Conservation (phyloP, 108 stramenopile species). For the Cyclotella atomus region DNA sequence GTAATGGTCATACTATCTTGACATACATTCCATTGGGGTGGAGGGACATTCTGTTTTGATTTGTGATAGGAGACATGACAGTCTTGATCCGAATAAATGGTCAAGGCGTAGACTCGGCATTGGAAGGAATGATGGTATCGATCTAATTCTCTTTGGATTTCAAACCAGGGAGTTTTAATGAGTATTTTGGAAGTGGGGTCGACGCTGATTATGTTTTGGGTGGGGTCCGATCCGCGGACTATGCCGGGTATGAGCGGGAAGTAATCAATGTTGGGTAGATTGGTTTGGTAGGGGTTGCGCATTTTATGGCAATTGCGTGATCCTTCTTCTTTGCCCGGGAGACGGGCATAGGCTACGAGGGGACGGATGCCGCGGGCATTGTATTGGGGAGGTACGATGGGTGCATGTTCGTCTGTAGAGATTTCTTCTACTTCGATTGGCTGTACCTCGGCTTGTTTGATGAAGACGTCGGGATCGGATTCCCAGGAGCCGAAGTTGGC, state of each 20-base stretch:
- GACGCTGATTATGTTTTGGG: constrained; percentile 42
- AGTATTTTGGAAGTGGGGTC: constrained; percentile 52
- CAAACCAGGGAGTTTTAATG: constrained; percentile 75
- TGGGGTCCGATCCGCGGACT: constrained; percentile 81
- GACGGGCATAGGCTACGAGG: constrained; percentile 50
- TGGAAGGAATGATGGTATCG: constrained; percentile 64
- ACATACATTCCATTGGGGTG: constrained; percentile 13
- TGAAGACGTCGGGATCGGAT: constrained; percentile 14
- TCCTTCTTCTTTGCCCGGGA: constrained; percentile 43
- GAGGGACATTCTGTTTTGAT: background rate
- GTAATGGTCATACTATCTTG: constrained; percentile 26
- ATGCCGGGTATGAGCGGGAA: constrained; percentile 77
- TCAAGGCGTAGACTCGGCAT: constrained; percentile 79
- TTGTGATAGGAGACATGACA: constrained; percentile 70
- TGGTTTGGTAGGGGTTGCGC: constrained; percentile 27
- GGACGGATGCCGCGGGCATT: constrained; percentile 53
- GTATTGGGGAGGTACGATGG: constrained; percentile 21
- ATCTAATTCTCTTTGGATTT: constrained; percentile 78
- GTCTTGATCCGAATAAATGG: constrained; percentile 51
- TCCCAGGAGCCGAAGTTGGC: constrained; percentile 36
- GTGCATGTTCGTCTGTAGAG: constrained; percentile 8
- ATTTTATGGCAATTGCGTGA: constrained; percentile 38
- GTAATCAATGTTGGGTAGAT: background rate
- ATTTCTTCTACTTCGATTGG: background rate
- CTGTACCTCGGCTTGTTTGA: background rate